These are phyloP conservation scores for Bretschneidera sinensis DNA, from an alignment of 345 rosid species.

Conservation along the genomic window DNA sequence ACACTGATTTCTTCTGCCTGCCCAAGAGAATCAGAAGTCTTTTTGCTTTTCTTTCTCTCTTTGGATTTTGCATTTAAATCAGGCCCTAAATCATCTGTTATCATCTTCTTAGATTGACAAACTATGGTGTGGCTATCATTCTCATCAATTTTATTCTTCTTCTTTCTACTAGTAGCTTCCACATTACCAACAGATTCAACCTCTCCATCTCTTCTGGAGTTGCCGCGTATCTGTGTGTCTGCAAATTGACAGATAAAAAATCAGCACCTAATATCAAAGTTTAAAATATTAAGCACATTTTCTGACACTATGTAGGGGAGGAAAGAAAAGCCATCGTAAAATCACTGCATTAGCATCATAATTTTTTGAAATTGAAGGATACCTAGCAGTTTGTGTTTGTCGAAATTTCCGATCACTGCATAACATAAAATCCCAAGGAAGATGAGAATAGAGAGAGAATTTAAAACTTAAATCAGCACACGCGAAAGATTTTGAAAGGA, in stretches of 20 bases:
- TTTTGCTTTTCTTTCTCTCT: neutral
- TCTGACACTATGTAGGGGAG: neutral
- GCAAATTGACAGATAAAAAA: conserved; percentile 12
- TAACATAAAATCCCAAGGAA: neutral
- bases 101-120: conserved; percentile 18
- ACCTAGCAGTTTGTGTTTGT: conserved; percentile 28
- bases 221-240: conserved; percentile 12
- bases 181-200: no score
- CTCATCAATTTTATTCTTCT: no score
- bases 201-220: conserved; percentile 11
- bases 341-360: neutral
- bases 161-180: no score
- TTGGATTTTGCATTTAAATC: neutral
- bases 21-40: neutral
- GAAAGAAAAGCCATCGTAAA: neutral
- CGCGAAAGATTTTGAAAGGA: no score
- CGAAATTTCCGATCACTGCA: conserved; percentile 24
- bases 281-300: neutral
- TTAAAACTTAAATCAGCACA: neutral
- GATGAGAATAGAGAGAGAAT: neutral
- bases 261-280: neutral
- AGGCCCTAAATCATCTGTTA: conserved; percentile 8
- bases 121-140: no score
- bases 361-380: neutral
- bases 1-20: neutral